Base-by-base conservation (phyloP, 495 filamentous ascomycete species). In the Aspergillus nidulans region DNA sequence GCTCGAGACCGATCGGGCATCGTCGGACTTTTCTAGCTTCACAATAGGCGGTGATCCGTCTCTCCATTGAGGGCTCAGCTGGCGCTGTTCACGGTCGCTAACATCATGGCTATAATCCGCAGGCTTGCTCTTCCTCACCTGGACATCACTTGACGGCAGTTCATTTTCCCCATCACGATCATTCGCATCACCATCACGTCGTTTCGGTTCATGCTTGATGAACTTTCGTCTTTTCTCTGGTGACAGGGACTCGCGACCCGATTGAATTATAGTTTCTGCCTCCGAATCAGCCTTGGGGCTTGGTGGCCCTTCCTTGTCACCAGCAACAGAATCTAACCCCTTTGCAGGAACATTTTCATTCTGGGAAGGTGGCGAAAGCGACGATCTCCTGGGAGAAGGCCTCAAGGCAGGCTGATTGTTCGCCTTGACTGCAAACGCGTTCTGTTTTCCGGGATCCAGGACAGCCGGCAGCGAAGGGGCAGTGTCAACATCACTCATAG, bases 261-360 rank as follows among this genome's bases (percentile, higher is more conserved):
- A 83, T 20, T 90, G 75, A 42, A 90, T 86, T 55, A 90, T 88
- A 6, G 88, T 92, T 70, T 91, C 87, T 53, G 88, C 87, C 67
- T 92, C 88, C 12, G 87, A 91, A 64, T 90, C 86, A 49, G 73
- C 75, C 66, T 68, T 76, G 53, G 73, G 69, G 52, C 74, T 75
- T 18, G 62, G 58, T 13, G 69, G 68, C 26, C 67, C 68, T 47
- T 74, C 63, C 43, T 58, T 63, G n/a, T 71, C 64, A 32, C 70
- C 63, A 28, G 54, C 61, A 53, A 60, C 66, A 55, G 49, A 59
- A 39, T 56, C 62, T 59, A 61, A 58, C 57, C 55, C 59, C 58
- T 63, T 61, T 25, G 53, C 45, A 23, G 53, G 61, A 58, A 59
- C 59, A 54, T 60, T 60, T 21, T 62, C 57, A 56, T 51, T 55